These are phyloP conservation scores for Effrenium voratum DNA, from an alignment of 73 alveolate species.

Conservation along the genomic window DNA sequence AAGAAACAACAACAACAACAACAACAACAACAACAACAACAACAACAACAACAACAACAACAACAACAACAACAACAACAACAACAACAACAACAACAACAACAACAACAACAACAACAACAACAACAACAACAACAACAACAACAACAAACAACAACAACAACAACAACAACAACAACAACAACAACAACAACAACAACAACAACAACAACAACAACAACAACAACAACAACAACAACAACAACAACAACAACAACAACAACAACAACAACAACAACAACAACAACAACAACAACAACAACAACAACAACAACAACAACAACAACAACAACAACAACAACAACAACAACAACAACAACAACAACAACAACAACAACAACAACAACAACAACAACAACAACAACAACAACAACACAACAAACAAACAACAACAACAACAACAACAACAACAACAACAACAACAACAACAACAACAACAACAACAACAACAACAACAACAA, in stretches of 20 bases:
- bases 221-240: neutral
- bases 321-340: neutral
- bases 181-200: neutral
- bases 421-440: neutral
- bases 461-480: neutral
- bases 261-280: neutral
- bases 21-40: neutral
- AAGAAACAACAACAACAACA: neutral
- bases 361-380: neutral
- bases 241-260: neutral
- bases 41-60: neutral
- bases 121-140: neutral
- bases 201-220: neutral
- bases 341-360: neutral
- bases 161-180: neutral
- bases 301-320: neutral
- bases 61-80: neutral
- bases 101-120: neutral
- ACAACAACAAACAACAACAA: neutral
- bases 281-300: neutral
- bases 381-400: neutral
- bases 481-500: neutral
- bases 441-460: neutral
- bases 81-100: neutral
- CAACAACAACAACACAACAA: neutral